Conservation (phyloP, 1,139 yeast genomes). For the Waltiozyma sp. region DNA sequence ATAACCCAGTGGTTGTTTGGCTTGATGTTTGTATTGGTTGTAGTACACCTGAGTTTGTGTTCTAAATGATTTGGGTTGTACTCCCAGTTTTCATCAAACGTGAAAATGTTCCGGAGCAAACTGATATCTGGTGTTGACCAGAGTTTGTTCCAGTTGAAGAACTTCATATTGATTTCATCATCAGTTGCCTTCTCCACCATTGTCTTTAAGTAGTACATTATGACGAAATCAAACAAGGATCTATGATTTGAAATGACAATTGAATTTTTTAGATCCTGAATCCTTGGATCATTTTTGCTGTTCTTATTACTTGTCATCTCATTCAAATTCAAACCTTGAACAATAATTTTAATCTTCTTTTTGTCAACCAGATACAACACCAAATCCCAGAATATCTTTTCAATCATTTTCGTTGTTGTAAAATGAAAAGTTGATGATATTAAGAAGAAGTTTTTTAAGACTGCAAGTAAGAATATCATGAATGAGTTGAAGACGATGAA, state of each 20-base stretch:
- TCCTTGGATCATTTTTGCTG: slow-evolving; percentile 2
- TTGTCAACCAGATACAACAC: slow-evolving; percentile 14
- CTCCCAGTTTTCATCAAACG: slow-evolving; percentile 58
- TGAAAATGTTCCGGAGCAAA: slow-evolving; percentile 31
- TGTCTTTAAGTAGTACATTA: slow-evolving; percentile 18
- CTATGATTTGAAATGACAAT: slow-evolving; percentile 17
- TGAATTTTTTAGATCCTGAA: slow-evolving; percentile 9
- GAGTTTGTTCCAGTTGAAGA: slow-evolving; percentile 50
- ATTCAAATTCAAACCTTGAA: slow-evolving; percentile 16
- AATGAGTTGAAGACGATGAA: not conserved
- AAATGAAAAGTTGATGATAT: not conserved
- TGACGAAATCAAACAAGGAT: slow-evolving; percentile 20
- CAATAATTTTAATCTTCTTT: slow-evolving; percentile 15
- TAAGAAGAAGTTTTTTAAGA: not conserved
- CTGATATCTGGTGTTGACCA: slow-evolving; percentile 45
- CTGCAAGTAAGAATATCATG: not conserved
- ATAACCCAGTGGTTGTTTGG: slow-evolving; percentile 34
- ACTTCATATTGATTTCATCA: slow-evolving; percentile 22
- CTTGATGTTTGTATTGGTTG: slow-evolving; percentile 2
- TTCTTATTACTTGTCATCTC: slow-evolving; percentile 3
- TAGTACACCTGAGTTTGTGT: slow-evolving; percentile 2
- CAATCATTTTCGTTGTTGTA: slow-evolving; percentile 1
- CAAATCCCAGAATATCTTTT: slow-evolving; percentile 12
- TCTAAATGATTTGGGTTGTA: slow-evolving; percentile 24
- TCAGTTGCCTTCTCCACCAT: slow-evolving; percentile 13